Percentiles rank a stretch among this genome's conserved stretches.
Evolutionary conservation across 129 eudicot species (phyloP).

Genomic region (Silybum marianum): DNA sequence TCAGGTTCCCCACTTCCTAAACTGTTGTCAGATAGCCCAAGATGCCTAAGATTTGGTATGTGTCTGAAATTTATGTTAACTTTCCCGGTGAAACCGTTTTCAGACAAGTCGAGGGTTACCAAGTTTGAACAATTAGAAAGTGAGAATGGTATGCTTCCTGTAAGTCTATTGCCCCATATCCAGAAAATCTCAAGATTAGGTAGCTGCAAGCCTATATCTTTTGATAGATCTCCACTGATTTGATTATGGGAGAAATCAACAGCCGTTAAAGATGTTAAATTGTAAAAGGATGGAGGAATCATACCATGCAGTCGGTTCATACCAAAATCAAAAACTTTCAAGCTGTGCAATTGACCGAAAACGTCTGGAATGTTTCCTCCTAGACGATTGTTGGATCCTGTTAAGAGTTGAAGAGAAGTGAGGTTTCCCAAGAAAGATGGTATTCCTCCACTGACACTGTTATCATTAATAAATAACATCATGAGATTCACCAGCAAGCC

Average conservation of each 20-base stretch:
- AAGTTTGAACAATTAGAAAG: slow-evolving; percentile 44
- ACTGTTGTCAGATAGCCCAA: neutral
- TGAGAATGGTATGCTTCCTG: slow-evolving; percentile 41
- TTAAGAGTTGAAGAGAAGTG: slow-evolving; percentile 14
- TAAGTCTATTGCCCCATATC: slow-evolving; percentile 25
- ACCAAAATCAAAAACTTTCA: neutral
- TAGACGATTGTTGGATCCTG: neutral
- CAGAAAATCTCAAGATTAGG: slow-evolving; percentile 5
- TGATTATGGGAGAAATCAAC: slow-evolving; percentile 29
- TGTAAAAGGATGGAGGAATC: neutral
- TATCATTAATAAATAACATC: too few species aligned
- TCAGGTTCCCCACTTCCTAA: slow-evolving; percentile 38
- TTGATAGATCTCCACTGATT: slow-evolving; percentile 32
- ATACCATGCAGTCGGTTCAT: slow-evolving; percentile 9
- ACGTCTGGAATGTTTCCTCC: slow-evolving; percentile 17
- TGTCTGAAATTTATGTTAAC: slow-evolving; percentile 21
- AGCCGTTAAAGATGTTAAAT: slow-evolving; percentile 1
- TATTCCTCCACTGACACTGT: neutral
- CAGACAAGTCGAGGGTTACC: neutral
- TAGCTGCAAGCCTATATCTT: slow-evolving; percentile 27
- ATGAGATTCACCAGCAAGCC: neutral
- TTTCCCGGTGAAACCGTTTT: slow-evolving; percentile 39
- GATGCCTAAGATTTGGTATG: slow-evolving; percentile 6
- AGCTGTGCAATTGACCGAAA: neutral
- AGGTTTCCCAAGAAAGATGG: slow-evolving; percentile 22